Percentiles rank a stretch among this genome's conserved stretches.
Evolutionary conservation across 1,284 basidiomycete species (phyloP).

Genomic region (Melanopsichium pennsylvanicum): DNA sequence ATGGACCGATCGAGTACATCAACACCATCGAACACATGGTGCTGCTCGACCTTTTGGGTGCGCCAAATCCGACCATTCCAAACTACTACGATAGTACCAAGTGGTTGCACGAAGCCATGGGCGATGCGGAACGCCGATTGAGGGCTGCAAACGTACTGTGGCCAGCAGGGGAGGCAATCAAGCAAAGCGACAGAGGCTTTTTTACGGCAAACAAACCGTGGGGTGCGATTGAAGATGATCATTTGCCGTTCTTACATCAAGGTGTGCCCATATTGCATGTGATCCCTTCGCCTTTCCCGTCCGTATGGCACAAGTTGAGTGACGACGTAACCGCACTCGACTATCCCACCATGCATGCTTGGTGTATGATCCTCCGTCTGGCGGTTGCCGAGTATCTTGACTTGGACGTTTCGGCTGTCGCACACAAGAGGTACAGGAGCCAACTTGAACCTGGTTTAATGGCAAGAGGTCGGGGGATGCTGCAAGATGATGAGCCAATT

Average conservation of each 20-base stretch:
- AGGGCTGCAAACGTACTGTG: slow-evolving; percentile 21
- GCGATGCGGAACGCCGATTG: slow-evolving; percentile 47
- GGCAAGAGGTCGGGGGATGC: no score
- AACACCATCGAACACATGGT: slow-evolving; percentile 62
- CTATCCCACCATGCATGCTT: slow-evolving; percentile 78
- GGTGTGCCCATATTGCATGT: slow-evolving; percentile 91
- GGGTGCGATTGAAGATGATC: slow-evolving; percentile 89
- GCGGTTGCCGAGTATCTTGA: slow-evolving; percentile 90
- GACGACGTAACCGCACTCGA: slow-evolving; percentile 89
- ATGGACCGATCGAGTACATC: slow-evolving; percentile 48
- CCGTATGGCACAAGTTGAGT: slow-evolving; percentile 89
- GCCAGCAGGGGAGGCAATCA: slow-evolving; percentile 23
- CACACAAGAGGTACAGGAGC: slow-evolving; percentile 3
- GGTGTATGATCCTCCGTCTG: slow-evolving; percentile 87
- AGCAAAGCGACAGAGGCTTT: slow-evolving; percentile 16
- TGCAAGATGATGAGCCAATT: neutral
- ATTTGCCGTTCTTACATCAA: slow-evolving; percentile 82
- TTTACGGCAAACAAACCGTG: slow-evolving; percentile 57
- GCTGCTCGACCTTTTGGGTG: slow-evolving; percentile 61
- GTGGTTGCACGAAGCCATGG: slow-evolving; percentile 51
- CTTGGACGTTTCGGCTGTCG: slow-evolving; percentile 66
- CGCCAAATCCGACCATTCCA: slow-evolving; percentile 47
- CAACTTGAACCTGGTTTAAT: no score
- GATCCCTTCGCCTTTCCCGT: slow-evolving; percentile 87
- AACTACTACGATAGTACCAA: slow-evolving; percentile 52